Evolutionary conservation across 2,329 filamentous ascomycete species (phyloP), one percentile per base, ranked within the genome.

Genomic region (Epichloe sylvatica): DNA sequence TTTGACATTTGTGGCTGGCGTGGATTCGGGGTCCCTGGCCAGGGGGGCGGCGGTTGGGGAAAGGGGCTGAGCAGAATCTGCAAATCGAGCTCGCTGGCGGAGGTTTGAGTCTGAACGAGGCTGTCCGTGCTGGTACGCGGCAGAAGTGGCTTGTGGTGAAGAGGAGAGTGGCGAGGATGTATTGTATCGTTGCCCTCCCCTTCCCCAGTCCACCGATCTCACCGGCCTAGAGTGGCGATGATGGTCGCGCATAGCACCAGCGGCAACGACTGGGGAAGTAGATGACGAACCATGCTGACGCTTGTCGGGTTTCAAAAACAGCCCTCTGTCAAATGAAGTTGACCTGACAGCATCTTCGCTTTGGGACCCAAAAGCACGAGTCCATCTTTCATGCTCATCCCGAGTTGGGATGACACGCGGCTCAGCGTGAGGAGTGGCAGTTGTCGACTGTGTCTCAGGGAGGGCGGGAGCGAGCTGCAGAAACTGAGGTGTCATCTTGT

Each of bases 271-370:
- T 4, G 36, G 11, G 8, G 51, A 47, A 7, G 45, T 74, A 78
- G 60, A 75, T 84, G 25, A 87, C 58, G 4, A 77, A 78, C 2
- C 72, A 54, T 77, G 80, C 1, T 85, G 76, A 52, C 84, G 81
- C 55, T 83, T 80, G 59, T 86, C 81, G 9, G 72, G 67, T 47
- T 70, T 78, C 21, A 71, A 69, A 47, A 83, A 81, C 3, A 77
- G 55, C 55, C 75, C 73, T 40, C 80, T 72, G 52, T 88, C 83
- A 6, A 80, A 78, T 0, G 83, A 86, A 34, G 73, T 74, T 5
- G 78, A 76, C 36, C 82, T 73, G 2, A 72, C 69, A 21, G 67
- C 64, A 36, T 76, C 72, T 39, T 77, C 75, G n/a, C 56, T 52
- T 40, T 58, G 42, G 39, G 60, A 47, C 51, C 67, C 59, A 30